Percentiles rank a stretch among this genome's conserved stretches.
phyloP scores from a whole-genome alignment of 176 grass and related monocot genomes.

The Triticum dicoccoides region DNA sequence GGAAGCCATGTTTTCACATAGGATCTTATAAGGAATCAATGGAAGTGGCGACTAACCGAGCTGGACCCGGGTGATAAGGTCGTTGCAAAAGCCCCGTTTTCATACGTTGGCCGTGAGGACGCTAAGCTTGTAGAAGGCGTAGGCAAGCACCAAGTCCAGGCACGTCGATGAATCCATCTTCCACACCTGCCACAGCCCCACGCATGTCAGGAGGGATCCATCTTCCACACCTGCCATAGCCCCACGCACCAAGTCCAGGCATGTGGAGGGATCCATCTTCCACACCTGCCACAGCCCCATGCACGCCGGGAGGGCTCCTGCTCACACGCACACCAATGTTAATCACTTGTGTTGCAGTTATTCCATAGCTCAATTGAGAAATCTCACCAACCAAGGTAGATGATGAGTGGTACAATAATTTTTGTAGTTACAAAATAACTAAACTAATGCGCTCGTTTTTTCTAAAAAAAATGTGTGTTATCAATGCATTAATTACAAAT shows the following conservation, averaged over 20 bases:
- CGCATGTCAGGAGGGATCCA: neutral
- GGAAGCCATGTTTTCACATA: neutral
- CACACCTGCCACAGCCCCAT: neutral
- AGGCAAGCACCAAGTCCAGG: neutral
- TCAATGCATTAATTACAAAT: too few relatives aligned
- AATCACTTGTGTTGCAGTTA: too few relatives aligned
- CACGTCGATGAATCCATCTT: neutral
- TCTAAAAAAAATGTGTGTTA: too few relatives aligned
- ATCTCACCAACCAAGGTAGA: too few relatives aligned
- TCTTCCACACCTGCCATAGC: neutral
- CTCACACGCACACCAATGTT: neutral
- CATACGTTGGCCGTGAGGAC: neutral
- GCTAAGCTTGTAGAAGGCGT: slow-evolving; percentile 23
- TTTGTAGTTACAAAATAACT: too few relatives aligned
- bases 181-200: neutral
- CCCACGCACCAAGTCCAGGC: neutral
- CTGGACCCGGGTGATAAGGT: slow-evolving; percentile 1
- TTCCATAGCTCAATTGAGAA: too few relatives aligned
- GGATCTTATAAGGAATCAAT: neutral
- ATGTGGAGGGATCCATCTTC: neutral
- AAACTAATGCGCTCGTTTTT: too few relatives aligned
- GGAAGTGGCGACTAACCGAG: neutral
- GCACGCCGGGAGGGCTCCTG: neutral
- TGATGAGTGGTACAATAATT: too few relatives aligned
- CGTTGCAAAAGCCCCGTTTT: neutral